Conservation (phyloP, 1,139 yeast genomes). For the Yamadazyma atmosphaerica region DNA sequence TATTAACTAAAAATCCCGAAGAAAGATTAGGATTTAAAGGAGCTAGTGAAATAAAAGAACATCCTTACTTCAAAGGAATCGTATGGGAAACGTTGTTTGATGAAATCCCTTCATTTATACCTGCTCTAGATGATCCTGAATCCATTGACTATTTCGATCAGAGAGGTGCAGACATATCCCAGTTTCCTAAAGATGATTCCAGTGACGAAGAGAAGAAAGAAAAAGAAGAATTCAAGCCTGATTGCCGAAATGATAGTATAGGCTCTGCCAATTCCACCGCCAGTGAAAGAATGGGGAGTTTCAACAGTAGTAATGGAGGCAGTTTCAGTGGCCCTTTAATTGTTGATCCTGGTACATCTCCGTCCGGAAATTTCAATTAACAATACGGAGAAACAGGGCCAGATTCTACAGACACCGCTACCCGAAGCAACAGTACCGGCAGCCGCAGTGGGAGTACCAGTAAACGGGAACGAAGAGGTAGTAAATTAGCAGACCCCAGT, state of each 20-base stretch:
- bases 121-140: slow-evolving; percentile 76
- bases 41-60: slow-evolving; percentile 71
- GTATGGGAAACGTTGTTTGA: slow-evolving; percentile 76
- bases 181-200: slow-evolving; percentile 56
- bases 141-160: slow-evolving; percentile 89
- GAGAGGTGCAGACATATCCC: slow-evolving; percentile 78
- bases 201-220: slow-evolving; percentile 23
- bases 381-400: not conserved
- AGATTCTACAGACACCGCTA: not conserved
- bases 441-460: slow-evolving; percentile 12
- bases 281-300: slow-evolving; percentile 2
- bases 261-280: slow-evolving; percentile 3
- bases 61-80: slow-evolving; percentile 71
- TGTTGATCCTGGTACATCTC: slow-evolving; percentile 1
- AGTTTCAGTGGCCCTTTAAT: slow-evolving; percentile 2
- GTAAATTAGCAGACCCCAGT: slow-evolving; percentile 67
- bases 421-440: not conserved
- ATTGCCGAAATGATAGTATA: slow-evolving; percentile 3
- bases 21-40: slow-evolving; percentile 75
- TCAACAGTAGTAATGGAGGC: slow-evolving; percentile 6
- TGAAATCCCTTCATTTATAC: slow-evolving; percentile 83
- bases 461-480: slow-evolving; percentile 65
- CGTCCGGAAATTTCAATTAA: slow-evolving; percentile 3
- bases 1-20: slow-evolving; percentile 64
- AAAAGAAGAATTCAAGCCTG: slow-evolving; percentile 18